Conservation (phyloP, 805 yeast genomes). For the Kluyveromyces siamensis region DNA sequence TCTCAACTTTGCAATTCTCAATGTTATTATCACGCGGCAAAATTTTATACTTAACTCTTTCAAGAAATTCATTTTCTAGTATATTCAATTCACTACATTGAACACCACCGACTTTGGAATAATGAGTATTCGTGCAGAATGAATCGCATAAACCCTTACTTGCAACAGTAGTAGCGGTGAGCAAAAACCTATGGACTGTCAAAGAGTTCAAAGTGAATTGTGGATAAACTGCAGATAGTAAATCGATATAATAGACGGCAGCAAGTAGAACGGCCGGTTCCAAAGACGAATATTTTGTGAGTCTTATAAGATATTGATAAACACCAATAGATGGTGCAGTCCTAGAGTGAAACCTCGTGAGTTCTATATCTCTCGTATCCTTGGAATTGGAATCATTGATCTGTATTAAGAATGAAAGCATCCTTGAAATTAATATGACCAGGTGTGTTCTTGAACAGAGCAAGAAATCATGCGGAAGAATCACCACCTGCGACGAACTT, state of each 20-base stretch:
- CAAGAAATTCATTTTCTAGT: slow-evolving; percentile 79
- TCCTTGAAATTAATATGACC: slow-evolving; percentile 62
- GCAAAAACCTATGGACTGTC: slow-evolving; percentile 85
- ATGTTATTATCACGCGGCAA: slow-evolving; percentile 44
- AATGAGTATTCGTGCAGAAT: slow-evolving; percentile 87
- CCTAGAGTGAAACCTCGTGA: slow-evolving; percentile 90
- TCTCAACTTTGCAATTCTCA: slow-evolving; percentile 31
- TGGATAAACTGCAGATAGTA: slow-evolving; percentile 68
- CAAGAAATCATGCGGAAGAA: slow-evolving; percentile 38
- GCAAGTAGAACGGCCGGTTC: slow-evolving; percentile 77
- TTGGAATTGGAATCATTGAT: slow-evolving; percentile 50
- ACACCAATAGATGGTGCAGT: slow-evolving; percentile 86
- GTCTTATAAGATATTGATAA: slow-evolving; percentile 62
- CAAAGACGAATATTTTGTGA: slow-evolving; percentile 75
- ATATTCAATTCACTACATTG: slow-evolving; percentile 75
- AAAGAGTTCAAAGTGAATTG: slow-evolving; percentile 78
- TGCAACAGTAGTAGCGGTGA: slow-evolving; percentile 86
- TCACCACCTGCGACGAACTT: slow-evolving; percentile 12
- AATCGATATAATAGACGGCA: slow-evolving; percentile 83
- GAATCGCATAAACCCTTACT: slow-evolving; percentile 89
- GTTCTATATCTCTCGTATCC: slow-evolving; percentile 23
- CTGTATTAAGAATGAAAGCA: slow-evolving; percentile 66
- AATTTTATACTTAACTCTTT: slow-evolving; percentile 69
- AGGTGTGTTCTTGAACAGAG: slow-evolving; percentile 64
- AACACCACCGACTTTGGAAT: slow-evolving; percentile 94